Evolutionary conservation across 2,329 filamentous ascomycete genomes (phyloP), one percentile per base, ranked within the genome.

Genomic region (Colletotrichum nymphaeae): DNA sequence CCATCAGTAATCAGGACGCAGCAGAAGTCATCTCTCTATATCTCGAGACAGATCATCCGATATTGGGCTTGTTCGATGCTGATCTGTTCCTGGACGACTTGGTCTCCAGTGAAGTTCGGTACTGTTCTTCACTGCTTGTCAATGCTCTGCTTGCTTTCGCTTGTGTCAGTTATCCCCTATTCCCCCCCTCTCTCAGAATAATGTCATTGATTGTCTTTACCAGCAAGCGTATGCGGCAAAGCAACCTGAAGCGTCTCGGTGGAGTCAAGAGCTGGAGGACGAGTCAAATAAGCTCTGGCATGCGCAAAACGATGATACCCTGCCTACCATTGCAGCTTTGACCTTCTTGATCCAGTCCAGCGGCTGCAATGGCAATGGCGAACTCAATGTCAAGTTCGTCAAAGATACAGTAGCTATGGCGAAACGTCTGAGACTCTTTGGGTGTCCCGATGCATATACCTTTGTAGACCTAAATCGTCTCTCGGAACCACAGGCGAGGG

Each of bases 11-110:
- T 63, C 76, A 81, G 6, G 66, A 80, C 16, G 80, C 81, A 52
- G 79, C 79, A 5, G 77, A 76, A 9, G 74, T 76, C 30, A 81
- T 84, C 28, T 83, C 82, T 5, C 74, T 81, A 3, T 84, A 84
- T 59, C 71, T 84, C 4, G 77, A 79, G 69, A 84, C 82, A 2
- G 83, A 85, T 11, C 82, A 84, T 70, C 81, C 83, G 0, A 76
- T 85, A 4, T 73, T 85, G n/a, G 82, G 81, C 1, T 68, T 79
- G 0, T 85, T 85, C 37, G 78, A 82, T 30, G 69, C 83, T 0
- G 46, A 77, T 32, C 70, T 83, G 1, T 83, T 85, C 49, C 72
- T 84, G 12, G 64, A 76, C 12, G 80, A 84, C 64, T 74, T 84
- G 4, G 69, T 80, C 3, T 65, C 74, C 16, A 66, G 76, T 3